Base-by-base conservation (phyloP, 2,329 filamentous ascomycete genomes). In the Fusarium equiseti region DNA sequence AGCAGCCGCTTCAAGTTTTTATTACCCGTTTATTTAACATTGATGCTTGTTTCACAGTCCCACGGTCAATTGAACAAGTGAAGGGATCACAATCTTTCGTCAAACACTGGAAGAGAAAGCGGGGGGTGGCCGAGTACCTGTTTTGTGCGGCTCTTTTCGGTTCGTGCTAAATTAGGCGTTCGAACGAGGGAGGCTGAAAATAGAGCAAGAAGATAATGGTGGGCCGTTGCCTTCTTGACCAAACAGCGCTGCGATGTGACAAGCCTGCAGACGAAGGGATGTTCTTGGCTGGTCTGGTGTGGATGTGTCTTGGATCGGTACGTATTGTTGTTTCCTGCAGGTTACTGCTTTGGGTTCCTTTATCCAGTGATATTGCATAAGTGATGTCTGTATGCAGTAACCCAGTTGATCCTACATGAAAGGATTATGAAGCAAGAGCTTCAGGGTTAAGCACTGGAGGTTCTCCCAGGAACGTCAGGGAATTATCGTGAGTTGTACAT, bases 401-500 rank as follows among this genome's bases (percentile, higher is more conserved):
- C 11, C 16, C 8, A 18, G 6, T 24, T 24, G 2, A 51, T 7
- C 48, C 48, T 38, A 38, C 48, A 15, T 35, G 11, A 38, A 12
- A 20, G 11, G 4, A 24, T 12, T 15, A 4, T 2, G 20, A 29
- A 6, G 9, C 11, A 49, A 15, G 9, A 2, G 16, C 16, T 11
- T 5, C n/a, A 22, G 13, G 16, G 0, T 22, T 0, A 2, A 22
- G 6, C 27, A 50, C 15, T 32, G 27, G 12, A 24, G 13, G 4
- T 5, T 24, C 6, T 3, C 6, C 1, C 1, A 32, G 11, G 10
- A 2, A 4, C 8, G 4, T 2, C 48, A 50, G 48, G 29, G 20
- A 13, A 15, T 1, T 8, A n/a, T 7, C 8, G 2, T n/a, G 5
- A 15, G 10, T 5, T 12, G 9, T 9, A 13, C 4, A 6, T 24